A percentile compares a stretch with the other conserved stretches of the same genome.
Evolutionary conservation across 768 basidiomycete species (phyloP).

Genomic region (Tricholoma flavovirens): DNA sequence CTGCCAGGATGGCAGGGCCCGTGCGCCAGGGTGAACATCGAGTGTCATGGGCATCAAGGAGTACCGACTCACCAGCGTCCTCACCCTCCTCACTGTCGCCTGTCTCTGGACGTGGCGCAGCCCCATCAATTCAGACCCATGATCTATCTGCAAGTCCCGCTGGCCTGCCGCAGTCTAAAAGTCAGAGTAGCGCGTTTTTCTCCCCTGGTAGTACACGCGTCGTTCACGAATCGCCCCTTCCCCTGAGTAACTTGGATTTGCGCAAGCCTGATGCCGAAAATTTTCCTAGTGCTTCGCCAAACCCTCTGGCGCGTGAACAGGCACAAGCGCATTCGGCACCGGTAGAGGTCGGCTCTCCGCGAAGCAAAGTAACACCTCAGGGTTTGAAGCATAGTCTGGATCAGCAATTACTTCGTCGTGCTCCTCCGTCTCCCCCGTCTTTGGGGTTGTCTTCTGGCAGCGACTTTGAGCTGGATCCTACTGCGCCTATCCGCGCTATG

Average conservation of each 20-base stretch:
- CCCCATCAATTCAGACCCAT: constrained; percentile 7
- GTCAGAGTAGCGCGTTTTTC: constrained; percentile 19
- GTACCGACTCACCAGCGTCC: constrained; percentile 25
- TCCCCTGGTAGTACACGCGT: constrained; percentile 31
- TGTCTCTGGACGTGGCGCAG: constrained; percentile 5
- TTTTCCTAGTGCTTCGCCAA: constrained; percentile 2
- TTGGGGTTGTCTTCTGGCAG: neutral
- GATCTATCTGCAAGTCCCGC: neutral
- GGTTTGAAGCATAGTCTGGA: constrained; percentile 29
- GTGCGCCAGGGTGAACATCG: constrained; percentile 45
- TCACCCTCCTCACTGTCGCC: constrained; percentile 25
- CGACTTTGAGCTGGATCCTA: constrained; percentile 33
- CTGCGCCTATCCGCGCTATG: constrained; percentile 35
- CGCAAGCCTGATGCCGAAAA: neutral
- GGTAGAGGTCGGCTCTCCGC: constrained; percentile 40
- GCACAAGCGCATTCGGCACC: constrained; percentile 42
- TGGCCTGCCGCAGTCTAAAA: neutral
- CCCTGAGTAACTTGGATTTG: constrained; percentile 10
- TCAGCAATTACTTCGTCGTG: constrained; percentile 4
- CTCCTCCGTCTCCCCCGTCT: neutral
- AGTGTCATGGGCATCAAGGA: constrained; percentile 54
- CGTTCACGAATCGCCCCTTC: constrained; percentile 40
- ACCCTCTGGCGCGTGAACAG: constrained; percentile 4
- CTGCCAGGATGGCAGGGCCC: constrained; percentile 62
- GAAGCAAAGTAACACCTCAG: constrained; percentile 21